These are phyloP conservation scores for Tuber umbilicatum DNA, from an alignment of 495 filamentous ascomycete species.

Conservation along the genomic window DNA sequence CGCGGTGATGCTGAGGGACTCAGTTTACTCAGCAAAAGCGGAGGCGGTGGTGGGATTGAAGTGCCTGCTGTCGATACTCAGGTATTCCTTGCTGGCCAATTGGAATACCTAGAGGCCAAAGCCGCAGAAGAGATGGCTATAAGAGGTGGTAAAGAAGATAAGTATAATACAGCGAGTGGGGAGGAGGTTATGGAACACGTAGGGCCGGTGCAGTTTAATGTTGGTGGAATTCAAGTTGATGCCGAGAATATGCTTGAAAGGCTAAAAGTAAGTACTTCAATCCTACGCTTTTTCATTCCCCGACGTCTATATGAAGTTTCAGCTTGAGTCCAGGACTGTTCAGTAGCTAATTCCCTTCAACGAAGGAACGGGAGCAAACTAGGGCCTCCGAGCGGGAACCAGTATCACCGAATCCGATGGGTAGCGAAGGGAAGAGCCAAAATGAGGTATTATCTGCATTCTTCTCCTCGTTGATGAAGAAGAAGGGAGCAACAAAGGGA, in stretches of 20 bases:
- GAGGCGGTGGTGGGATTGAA: constrained; percentile 52
- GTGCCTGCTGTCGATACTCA: constrained; percentile 71
- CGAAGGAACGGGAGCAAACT: constrained; percentile 51
- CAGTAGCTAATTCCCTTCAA: constrained; percentile 21
- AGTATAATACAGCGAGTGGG: constrained; percentile 44
- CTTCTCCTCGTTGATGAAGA: constrained; percentile 62
- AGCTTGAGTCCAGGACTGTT: constrained; percentile 13
- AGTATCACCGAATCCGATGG: constrained; percentile 31
- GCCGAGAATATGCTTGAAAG: constrained; percentile 90
- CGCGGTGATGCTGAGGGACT: constrained; percentile 34
- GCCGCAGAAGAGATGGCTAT: constrained; percentile 46
- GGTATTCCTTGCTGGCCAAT: constrained; percentile 65
- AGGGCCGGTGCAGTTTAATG: constrained; percentile 92
- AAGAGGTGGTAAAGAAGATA: constrained; percentile 51
- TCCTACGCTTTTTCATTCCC: neutral
- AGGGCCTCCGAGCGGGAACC: constrained; percentile 46
- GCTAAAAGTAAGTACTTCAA: constrained; percentile 58
- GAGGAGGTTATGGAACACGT: constrained; percentile 75
- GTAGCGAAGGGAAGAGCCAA: constrained; percentile 55
- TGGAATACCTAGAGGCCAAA: constrained; percentile 64
- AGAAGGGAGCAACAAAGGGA: constrained; percentile 36
- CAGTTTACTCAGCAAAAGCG: constrained; percentile 43
- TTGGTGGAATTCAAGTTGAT: constrained; percentile 94
- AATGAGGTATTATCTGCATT: constrained; percentile 63
- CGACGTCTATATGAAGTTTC: neutral